Conservation (phyloP, 2,329 filamentous ascomycete species). For the Aotearoamyces nothofagi region DNA sequence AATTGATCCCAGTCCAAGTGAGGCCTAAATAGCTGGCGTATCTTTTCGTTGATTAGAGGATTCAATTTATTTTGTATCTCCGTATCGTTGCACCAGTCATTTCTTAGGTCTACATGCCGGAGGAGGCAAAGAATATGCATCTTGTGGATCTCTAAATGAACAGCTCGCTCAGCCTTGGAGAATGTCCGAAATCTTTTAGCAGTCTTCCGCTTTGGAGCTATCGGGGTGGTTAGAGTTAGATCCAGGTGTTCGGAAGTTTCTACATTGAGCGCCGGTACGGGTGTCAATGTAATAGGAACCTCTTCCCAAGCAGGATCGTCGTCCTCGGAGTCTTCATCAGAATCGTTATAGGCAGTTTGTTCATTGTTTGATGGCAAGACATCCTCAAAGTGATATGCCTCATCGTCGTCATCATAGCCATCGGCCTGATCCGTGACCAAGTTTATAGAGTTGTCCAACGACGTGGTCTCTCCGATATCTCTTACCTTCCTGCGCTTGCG, state of each 20-base stretch:
- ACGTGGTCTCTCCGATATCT: constrained; percentile 5
- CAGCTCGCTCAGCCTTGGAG: constrained; percentile 34
- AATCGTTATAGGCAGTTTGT: constrained; percentile 27
- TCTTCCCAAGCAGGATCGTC: constrained; percentile 51
- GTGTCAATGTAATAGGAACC: constrained; percentile 25
- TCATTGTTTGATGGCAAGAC: constrained; percentile 12
- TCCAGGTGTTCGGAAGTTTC: constrained; percentile 16
- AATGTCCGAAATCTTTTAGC: constrained; percentile 28
- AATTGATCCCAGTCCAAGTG: constrained; percentile 55
- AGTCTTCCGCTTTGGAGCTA: constrained; percentile 6
- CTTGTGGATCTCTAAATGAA: constrained; percentile 68
- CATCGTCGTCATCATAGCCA: constrained; percentile 14
- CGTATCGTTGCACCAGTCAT: constrained; percentile 76
- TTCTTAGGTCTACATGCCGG: constrained; percentile 61
- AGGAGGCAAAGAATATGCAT: constrained; percentile 72
- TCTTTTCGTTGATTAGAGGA: constrained; percentile 49
- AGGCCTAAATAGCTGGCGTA: constrained; percentile 53
- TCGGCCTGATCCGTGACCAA: no score
- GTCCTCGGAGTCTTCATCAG: constrained; percentile 36
- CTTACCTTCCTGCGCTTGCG: constrained; percentile 20
- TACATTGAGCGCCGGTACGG: constrained; percentile 14
- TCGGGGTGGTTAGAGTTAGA: constrained; percentile 17
- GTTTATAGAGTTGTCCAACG: constrained; percentile 5
- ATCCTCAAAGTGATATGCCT: constrained; percentile 18
- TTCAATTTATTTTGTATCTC: constrained; percentile 52